phyloP scores from a whole-genome alignment of 176 grass and related monocot species.

The Musa itinerans region DNA sequence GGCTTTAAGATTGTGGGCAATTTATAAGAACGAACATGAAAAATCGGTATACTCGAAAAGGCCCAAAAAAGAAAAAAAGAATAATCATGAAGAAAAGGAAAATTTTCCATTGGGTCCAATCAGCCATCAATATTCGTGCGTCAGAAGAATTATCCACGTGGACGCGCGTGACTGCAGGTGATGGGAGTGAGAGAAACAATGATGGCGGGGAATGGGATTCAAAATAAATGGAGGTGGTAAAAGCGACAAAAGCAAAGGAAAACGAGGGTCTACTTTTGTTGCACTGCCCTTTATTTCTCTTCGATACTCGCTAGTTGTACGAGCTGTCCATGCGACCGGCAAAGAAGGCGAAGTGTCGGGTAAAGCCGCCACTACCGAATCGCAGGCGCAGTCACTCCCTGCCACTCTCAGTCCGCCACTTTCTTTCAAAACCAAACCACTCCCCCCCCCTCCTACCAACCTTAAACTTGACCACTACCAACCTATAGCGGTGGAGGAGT shows the following conservation, averaged over 20 bases:
- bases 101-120: no score
- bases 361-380: not conserved
- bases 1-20: no score
- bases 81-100: no score
- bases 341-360: not conserved
- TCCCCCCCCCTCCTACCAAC: no score
- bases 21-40: no score
- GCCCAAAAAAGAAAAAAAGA: no score
- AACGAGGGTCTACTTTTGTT: not conserved
- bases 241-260: not conserved
- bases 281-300: not conserved
- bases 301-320: not conserved
- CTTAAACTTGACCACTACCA: no score
- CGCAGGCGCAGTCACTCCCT: not conserved
- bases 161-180: not conserved
- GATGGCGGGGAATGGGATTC: not conserved
- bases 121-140: no score
- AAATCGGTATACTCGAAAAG: no score
- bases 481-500: no score
- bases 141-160: not conserved
- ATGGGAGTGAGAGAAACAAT: not conserved
- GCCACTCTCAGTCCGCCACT: slow-evolving; percentile 6
- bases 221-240: not conserved
- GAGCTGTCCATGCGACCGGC: not conserved
- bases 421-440: slow-evolving; percentile 17